Percentiles rank a stretch among this genome's conserved stretches.
Conservation (phyloP, 2,329 filamentous ascomycete genomes). For the Aureobasidium sp. region DNA sequence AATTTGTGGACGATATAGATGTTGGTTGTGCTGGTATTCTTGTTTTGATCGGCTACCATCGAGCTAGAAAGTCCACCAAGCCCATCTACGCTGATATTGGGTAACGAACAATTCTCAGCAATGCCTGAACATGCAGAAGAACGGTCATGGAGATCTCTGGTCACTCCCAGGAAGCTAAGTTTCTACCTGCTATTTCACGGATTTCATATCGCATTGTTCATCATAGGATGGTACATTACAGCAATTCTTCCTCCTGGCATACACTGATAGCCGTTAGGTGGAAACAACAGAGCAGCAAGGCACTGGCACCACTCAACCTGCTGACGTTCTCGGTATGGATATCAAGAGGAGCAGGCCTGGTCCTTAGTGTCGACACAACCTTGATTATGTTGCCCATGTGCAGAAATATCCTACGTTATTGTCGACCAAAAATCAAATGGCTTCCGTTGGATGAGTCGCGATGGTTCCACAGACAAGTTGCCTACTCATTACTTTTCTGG, state of each 20-base stretch:
- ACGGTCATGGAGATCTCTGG: conserved; percentile 22
- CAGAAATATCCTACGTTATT: conserved; percentile 74
- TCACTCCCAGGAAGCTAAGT: conserved; percentile 29
- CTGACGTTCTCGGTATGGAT: conserved; percentile 91
- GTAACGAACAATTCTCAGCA: not conserved
- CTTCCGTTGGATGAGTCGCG: conserved; percentile 92
- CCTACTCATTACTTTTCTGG: conserved; percentile 82
- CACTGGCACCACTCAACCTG: conserved; percentile 69
- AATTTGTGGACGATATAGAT: not conserved
- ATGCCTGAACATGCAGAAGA: conserved; percentile 8
- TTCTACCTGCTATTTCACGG: conserved; percentile 34
- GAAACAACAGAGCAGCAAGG: conserved; percentile 63
- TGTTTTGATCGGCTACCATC: not conserved
- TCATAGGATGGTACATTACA: conserved; percentile 30
- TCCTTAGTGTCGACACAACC: conserved; percentile 74
- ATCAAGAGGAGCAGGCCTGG: conserved; percentile 84
- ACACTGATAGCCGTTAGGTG: conserved; percentile 50
- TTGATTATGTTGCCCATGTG: conserved; percentile 93
- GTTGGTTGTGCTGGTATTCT: not conserved
- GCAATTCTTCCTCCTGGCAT: not conserved
- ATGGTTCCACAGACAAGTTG: conserved; percentile 94
- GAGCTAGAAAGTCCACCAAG: not conserved
- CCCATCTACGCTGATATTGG: not conserved
- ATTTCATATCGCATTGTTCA: conserved; percentile 31
- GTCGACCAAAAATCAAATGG: conserved; percentile 82